Percentiles rank a stretch among this genome's conserved stretches.
phyloP scores from a whole-genome alignment of 2,329 filamentous ascomycete genomes.

The Botrytis porri region DNA sequence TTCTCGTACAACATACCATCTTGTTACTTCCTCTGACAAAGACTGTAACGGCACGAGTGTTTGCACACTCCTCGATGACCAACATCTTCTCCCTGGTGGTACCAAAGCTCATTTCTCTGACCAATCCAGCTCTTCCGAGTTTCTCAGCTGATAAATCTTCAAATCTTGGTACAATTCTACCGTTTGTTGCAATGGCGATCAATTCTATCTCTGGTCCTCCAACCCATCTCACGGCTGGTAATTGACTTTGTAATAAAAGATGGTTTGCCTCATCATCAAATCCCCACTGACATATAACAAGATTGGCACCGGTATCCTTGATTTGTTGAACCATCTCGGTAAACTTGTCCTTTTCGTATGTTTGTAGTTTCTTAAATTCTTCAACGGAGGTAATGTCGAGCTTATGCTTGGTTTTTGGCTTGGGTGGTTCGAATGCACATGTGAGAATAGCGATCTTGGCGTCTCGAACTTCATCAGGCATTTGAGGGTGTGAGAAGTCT shows the following conservation, averaged over 20 bases:
- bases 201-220: constrained; percentile 97
- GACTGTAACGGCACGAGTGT: constrained; percentile 91
- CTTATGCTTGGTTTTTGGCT: constrained; percentile 99
- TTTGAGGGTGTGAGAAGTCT: constrained; percentile 98
- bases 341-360: constrained; percentile 94
- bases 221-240: constrained; percentile 96
- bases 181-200: constrained; percentile 97
- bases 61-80: constrained; percentile 98
- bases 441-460: constrained; percentile 97
- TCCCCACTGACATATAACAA: constrained; percentile 98
- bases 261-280: constrained; percentile 99
- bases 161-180: constrained; percentile 94
- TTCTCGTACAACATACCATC: constrained; percentile 64
- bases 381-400: constrained; percentile 95
- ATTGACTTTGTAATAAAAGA: constrained; percentile 88
- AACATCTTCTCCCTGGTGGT: constrained; percentile 99
- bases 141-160: constrained; percentile 91
- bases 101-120: constrained; percentile 93
- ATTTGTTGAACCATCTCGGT: constrained; percentile 98
- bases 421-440: constrained; percentile 96
- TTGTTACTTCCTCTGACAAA: constrained; percentile 99
- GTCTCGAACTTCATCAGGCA: constrained; percentile 92
- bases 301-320: constrained; percentile 94
- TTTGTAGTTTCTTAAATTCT: constrained; percentile 97
- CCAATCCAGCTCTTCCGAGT: constrained; percentile 83